phyloP scores from a whole-genome alignment of 768 basidiomycete genomes.

The Amanita rimosa region DNA sequence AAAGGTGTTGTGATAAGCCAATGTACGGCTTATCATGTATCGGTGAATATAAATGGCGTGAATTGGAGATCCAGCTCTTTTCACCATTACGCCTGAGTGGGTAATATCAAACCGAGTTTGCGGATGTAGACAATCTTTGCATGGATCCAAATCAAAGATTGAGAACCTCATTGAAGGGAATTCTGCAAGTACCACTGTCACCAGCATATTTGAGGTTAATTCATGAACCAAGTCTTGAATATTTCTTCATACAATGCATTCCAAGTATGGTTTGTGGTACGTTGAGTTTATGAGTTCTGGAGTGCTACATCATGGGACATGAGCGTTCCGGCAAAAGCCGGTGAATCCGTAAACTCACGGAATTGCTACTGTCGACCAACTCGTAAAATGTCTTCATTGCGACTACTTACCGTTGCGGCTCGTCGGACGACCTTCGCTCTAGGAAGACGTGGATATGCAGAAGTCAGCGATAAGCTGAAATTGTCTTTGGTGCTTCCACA shows the following conservation, averaged over 20 bases:
- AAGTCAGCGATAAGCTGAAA: slow-evolving; percentile 81
- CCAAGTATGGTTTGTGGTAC: no score
- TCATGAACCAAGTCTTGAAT: no score
- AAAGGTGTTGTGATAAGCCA: neutral
- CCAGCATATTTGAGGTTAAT: no score
- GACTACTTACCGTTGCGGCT: slow-evolving; percentile 53
- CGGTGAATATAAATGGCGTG: neutral
- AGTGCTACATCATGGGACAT: no score
- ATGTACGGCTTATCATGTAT: neutral
- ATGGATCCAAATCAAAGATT: no score
- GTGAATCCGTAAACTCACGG: slow-evolving; percentile 33
- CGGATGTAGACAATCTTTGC: no score
- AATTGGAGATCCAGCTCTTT: neutral
- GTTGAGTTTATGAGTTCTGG: no score
- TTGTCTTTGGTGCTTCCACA: slow-evolving; percentile 93
- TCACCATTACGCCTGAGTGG: neutral
- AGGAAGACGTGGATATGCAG: slow-evolving; percentile 82
- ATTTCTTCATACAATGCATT: no score
- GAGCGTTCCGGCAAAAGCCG: slow-evolving; percentile 1
- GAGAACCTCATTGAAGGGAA: no score
- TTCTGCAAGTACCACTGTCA: no score
- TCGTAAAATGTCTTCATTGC: slow-evolving; percentile 62
- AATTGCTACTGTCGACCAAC: slow-evolving; percentile 11
- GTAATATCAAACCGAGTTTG: no score
- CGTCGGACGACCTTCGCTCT: slow-evolving; percentile 41